A percentile compares a stretch with the other conserved stretches of the same genome.
Conservation (phyloP, 768 basidiomycete species). For the Amanita phalloides region DNA sequence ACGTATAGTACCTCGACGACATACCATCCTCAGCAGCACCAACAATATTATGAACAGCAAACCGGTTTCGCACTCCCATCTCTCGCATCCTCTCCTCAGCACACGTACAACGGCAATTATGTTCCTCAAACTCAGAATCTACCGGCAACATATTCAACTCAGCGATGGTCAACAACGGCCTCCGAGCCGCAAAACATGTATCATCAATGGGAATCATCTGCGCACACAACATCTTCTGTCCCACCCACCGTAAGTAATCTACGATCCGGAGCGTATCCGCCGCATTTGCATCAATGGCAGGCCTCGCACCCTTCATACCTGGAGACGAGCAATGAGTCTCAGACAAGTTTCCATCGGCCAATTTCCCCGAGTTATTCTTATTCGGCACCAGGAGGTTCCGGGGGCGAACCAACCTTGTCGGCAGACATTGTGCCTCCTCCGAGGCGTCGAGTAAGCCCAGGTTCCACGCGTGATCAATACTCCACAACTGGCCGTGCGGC, state of each 20-base stretch:
- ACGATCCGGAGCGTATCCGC: conserved; percentile 21
- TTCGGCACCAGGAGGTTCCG: conserved; percentile 21
- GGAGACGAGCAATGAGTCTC: conserved; percentile 2
- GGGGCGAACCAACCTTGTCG: conserved; percentile 17
- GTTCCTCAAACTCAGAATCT: conserved; percentile 20
- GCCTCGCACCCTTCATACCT: conserved; percentile 19
- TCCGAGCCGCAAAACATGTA: conserved; percentile 14
- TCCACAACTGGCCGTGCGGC: conserved; percentile 32
- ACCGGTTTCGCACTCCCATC: conserved; percentile 31
- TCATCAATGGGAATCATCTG: conserved; percentile 19
- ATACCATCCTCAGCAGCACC: conserved; percentile 25
- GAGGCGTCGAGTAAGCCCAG: conserved; percentile 45
- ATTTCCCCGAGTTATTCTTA: conserved; percentile 28
- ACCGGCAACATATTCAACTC: conserved; percentile 24
- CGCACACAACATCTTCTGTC: conserved; percentile 19
- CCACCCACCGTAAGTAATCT: conserved; percentile 20
- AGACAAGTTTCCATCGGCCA: conserved; percentile 16
- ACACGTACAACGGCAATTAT: conserved; percentile 22
- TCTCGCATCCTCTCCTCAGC: conserved; percentile 21
- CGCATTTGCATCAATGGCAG: conserved; percentile 28
- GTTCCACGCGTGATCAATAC: conserved; percentile 35
- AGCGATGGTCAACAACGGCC: conserved; percentile 30
- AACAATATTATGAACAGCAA: conserved; percentile 32
- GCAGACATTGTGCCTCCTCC: conserved; percentile 46
- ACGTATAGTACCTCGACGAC: conserved; percentile 24